Base-by-base conservation (phyloP, 345 rosid genomes). In the Hibiscus syriacus region DNA sequence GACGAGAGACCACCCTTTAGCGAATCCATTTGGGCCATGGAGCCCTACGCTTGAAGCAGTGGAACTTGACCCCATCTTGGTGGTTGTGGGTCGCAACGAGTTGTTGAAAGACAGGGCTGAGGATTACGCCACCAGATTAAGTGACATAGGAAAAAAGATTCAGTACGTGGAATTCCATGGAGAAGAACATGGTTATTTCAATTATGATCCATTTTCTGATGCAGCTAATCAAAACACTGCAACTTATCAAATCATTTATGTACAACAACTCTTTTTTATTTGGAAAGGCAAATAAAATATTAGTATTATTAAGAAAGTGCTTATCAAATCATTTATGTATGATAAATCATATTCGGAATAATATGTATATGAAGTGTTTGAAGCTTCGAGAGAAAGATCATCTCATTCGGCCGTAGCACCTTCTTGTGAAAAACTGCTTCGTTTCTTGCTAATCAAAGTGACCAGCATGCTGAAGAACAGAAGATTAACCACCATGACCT, bases 1-100 rank as follows among this genome's bases (percentile, higher is more conserved):
- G 78, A 77, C 68, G 41, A 84, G 95, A 65, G 98, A 90, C 78
- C 91, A 88, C 70, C 90, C 83, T 36, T 72, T 81, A 57, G 91
- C 85, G 16, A 92, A 92, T 74, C 98, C 98, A 25, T 87, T 90
- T 50, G 98, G 94, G 66, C 87, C 89, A 0, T 59, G 3, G 29
- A 89, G 90, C 78, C 82, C 77, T 45, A 76, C 72, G 54, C 82
- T 89, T 0, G 79, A 89, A 64, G 6, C 59, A 1, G 59, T 78
- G 26, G 70, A 10, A 5, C 76, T 86, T 46, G 91, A 77, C 34
- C 95, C 96, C 3, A 75, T 92, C 65, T 66, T 90, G 78, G 92
- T 86, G 26, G 75, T 88, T 10, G 89, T 73, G 1, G 98, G 96
- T 0, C 76, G 85, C 20, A 64, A 67, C 29, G 97, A 92, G 67